phyloP scores from a whole-genome alignment of 2,329 filamentous ascomycete genomes.

The Neonectria hederae region DNA sequence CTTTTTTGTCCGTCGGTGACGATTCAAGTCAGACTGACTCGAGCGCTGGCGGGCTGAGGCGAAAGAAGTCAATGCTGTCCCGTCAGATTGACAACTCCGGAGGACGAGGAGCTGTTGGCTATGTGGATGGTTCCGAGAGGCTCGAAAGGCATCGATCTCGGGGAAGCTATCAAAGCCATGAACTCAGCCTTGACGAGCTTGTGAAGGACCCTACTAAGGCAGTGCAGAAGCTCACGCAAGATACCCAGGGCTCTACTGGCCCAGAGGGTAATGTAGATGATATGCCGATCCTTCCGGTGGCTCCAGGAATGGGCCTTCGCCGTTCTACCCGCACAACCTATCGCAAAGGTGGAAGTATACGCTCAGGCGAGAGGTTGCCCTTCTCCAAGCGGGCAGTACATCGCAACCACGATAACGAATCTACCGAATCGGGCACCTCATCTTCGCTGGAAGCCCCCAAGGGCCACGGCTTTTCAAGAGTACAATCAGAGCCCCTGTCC shows the following conservation, averaged over 20 bases:
- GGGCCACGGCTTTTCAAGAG: slow-evolving; percentile 65
- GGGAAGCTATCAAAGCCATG: slow-evolving; percentile 61
- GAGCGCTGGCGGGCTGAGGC: slow-evolving; percentile 72
- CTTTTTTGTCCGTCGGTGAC: slow-evolving; percentile 66
- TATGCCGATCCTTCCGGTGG: slow-evolving; percentile 84
- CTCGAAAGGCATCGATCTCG: slow-evolving; percentile 78
- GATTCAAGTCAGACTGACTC: slow-evolving; percentile 62
- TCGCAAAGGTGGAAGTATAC: slow-evolving; percentile 82
- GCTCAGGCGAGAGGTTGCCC: slow-evolving; percentile 77
- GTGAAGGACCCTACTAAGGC: slow-evolving; percentile 81
- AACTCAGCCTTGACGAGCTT: slow-evolving; percentile 81
- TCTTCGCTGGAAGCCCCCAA: slow-evolving; percentile 57
- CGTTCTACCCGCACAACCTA: slow-evolving; percentile 94
- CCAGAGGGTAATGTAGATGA: slow-evolving; percentile 68
- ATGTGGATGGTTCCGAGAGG: slow-evolving; percentile 84
- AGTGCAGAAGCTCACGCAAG: slow-evolving; percentile 74
- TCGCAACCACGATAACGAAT: slow-evolving; percentile 69
- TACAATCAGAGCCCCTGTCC: slow-evolving; percentile 73
- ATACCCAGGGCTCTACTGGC: slow-evolving; percentile 57
- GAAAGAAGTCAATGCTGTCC: slow-evolving; percentile 97
- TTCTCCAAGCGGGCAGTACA: slow-evolving; percentile 77
- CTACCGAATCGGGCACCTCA: slow-evolving; percentile 34
- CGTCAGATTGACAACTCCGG: slow-evolving; percentile 83
- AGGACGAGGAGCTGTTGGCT: slow-evolving; percentile 67
- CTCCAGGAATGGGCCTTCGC: slow-evolving; percentile 81